Evolutionary conservation across 192 early-diverging fungal species (phyloP), one percentile per base, ranked within the genome.

Genomic region (Hyaloraphidium curvatum): DNA sequence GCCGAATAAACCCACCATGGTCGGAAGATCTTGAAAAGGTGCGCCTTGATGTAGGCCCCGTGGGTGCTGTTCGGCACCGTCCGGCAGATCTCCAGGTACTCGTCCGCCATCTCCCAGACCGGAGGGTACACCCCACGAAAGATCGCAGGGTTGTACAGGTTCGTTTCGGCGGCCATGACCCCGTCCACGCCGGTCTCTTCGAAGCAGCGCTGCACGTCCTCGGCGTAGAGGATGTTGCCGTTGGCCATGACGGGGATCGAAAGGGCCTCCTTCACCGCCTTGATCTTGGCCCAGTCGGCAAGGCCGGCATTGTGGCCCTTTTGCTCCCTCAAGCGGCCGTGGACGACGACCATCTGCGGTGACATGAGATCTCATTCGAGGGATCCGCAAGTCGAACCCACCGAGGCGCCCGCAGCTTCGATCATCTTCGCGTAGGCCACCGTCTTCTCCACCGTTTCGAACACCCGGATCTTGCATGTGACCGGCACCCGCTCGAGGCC

Each of bases 281-380:
- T 70, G 61, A 98, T 95, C 59, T 92, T 81, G 39, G 82, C 76
- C 95, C 92, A 97, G 64, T 98, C 89, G 2, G 91, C 92, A 4
- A 97, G 69, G 2, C 89, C 92, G 2, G 92, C 95, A 39, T 91
- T 82, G 50, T 96, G 90, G 13, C 91, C 92, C 65, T 94, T 95
- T 68, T 94, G 89, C 61, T 99, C 91, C 30, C 93, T 77, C 11
- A 86, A 59, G 7, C 95, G 74, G n/a, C 92, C 92, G 53, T 55
- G 31, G 4, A 55, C 52, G 21, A 27, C 28, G 19, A 53, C 9
- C 29, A 53, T 30, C 52, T 53, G 2, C 9, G n/a, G 19, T 39
- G 31, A 3, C 1, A 2, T 29, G 26, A 39, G 39, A 39, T 39
- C 23, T 13, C 31, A 40, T 30, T 17, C 3, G n/a, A 31, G 9